Conservation (phyloP, 768 basidiomycete genomes). For the Naematelia encephala region DNA sequence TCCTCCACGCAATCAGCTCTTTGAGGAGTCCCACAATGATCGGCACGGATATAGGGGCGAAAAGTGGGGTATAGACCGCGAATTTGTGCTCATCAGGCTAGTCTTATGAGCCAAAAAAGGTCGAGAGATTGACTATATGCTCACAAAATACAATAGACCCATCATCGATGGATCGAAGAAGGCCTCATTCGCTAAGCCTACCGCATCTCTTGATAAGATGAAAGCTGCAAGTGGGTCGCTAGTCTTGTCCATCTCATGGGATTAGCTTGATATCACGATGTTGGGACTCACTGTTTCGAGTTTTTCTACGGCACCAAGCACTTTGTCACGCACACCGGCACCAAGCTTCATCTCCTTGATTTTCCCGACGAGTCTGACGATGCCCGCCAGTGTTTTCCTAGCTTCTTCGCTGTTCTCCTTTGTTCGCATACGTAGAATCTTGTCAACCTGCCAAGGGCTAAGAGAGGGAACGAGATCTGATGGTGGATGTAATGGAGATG, state of each 20-base stretch:
- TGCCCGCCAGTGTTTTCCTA: constrained; percentile 74
- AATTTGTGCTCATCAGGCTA: constrained; percentile 92
- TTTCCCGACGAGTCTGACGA: constrained; percentile 75
- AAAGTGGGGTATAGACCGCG: constrained; percentile 91
- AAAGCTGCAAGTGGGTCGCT: constrained; percentile 20
- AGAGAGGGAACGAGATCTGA: constrained; percentile 45
- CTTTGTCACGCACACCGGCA: constrained; percentile 67
- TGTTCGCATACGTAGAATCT: constrained; percentile 67
- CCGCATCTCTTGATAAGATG: constrained; percentile 37
- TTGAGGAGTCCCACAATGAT: constrained; percentile 68
- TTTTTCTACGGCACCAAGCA: constrained; percentile 65
- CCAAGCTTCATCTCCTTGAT: constrained; percentile 92
- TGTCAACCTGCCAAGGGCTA: constrained; percentile 76
- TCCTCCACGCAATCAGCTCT: constrained; percentile 67
- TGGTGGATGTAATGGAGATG: constrained; percentile 17
- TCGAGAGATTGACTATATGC: constrained; percentile 5
- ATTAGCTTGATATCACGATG: not conserved
- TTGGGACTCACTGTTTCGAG: constrained; percentile 63
- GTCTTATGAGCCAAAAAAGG: not conserved
- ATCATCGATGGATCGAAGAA: constrained; percentile 98
- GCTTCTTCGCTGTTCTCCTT: constrained; percentile 66
- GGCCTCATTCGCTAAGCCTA: constrained; percentile 57
- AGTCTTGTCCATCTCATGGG: constrained; percentile 10
- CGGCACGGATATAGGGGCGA: constrained; percentile 84
- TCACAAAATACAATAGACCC: constrained; percentile 80